Conservation (phyloP, 129 eudicot species). For the Kitagawia praeruptora region DNA sequence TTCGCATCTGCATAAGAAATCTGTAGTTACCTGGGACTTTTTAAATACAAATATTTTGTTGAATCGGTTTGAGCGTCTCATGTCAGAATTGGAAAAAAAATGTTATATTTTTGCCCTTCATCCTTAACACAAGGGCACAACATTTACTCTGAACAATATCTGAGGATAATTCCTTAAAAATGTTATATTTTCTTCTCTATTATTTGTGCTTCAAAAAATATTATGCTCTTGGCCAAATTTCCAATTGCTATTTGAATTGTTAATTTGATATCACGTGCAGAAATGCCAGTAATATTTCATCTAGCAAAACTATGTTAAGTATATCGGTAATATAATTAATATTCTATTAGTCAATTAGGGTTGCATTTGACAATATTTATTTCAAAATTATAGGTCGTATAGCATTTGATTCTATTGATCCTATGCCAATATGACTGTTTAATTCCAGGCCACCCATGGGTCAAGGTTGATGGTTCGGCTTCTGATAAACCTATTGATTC, state of each 20-base stretch:
- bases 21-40: neutral
- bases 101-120: neutral
- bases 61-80: neutral
- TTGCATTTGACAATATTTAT: neutral
- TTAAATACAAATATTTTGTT: neutral
- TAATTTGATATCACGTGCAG: neutral
- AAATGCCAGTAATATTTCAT: neutral
- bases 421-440: conserved; percentile 4
- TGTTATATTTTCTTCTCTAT: neutral
- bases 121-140: neutral
- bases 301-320: neutral
- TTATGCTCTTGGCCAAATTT: neutral
- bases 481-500: conserved; percentile 79
- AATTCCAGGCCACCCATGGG: conserved; percentile 73
- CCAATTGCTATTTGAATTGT: neutral
- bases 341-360: neutral
- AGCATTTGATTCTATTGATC: neutral
- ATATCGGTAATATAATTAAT: too few species aligned
- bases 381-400: neutral
- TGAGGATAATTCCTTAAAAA: neutral
- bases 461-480: conserved; percentile 56
- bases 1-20: neutral
- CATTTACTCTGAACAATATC: neutral
- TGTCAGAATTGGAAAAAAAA: neutral
- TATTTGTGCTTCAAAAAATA: neutral